Conservation (phyloP, 176 grass and related monocot genomes). For the Chloris gayana region DNA sequence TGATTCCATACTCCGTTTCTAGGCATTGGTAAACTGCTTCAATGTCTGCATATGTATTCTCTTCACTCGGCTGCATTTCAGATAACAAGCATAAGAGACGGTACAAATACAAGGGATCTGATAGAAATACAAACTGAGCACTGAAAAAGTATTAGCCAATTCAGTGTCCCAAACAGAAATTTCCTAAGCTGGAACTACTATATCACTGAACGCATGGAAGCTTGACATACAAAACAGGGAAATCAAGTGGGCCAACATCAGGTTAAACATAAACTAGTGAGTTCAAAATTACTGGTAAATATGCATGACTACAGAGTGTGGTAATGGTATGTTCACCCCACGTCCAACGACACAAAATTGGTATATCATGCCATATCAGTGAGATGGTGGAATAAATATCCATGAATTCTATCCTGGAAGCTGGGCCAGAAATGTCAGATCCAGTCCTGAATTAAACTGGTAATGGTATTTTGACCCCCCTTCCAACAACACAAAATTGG, state of each 20-base stretch:
- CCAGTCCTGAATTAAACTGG: neutral
- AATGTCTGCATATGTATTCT: slow-evolving; percentile 97
- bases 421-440: neutral
- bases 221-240: neutral
- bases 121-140: slow-evolving; percentile 26
- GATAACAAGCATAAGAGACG: slow-evolving; percentile 41
- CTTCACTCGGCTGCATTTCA: slow-evolving; percentile 78
- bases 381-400: neutral
- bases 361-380: neutral
- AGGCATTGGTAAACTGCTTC: slow-evolving; percentile 97
- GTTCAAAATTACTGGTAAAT: neutral
- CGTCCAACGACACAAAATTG: neutral
- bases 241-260: neutral
- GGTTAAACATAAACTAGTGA: neutral
- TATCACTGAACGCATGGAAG: neutral
- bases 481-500: neutral
- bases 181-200: slow-evolving; percentile 21
- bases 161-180: slow-evolving; percentile 5
- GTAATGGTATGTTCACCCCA: neutral
- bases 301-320: neutral
- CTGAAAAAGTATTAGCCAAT: neutral
- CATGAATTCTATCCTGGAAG: neutral
- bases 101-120: neutral
- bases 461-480: neutral
- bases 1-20: slow-evolving; percentile 90